Base-by-base conservation (phyloP, 257 asterid species). In the Ophiorrhiza pumila region DNA sequence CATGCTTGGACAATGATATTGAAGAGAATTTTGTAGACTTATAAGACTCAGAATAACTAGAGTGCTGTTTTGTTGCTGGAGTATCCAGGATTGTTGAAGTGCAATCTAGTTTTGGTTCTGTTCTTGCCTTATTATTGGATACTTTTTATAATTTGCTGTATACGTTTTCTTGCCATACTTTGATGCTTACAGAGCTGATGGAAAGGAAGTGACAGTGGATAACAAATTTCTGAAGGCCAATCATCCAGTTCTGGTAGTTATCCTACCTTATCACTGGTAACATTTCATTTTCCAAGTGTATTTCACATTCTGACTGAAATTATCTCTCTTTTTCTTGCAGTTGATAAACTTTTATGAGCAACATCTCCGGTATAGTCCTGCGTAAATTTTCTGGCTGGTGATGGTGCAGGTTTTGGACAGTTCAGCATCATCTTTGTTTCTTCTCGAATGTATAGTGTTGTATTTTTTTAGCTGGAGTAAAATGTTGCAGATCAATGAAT, bases 161-260 rank as follows among this genome's bases (percentile, higher is more conserved):
- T 50, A 0, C 9, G 4, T n/a, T 58, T 68, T 37, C 27, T 71
- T 63, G 74, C 71, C 60, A 13, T 75, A 68, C 65, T 62, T 62
- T 78, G 80, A 76, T 77, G 82, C 86, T 61, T 74, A 9, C 70
- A 93, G 98, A 90, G 78, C 94, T 53, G 97, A 93, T 77, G 98
- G 98, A 71, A 88, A 83, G 77, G 91, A 82, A 83, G 83, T 87
- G 37, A 82, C 82, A 8, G 97, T 93, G 86, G 96, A 91, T 71
- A 93, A 91, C 90, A 91, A 88, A 69, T 93, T 84, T 80, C 87
- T 93, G 81, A 93, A 93, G 85, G 87, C 90, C 53, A 81, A 93
- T 76, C 76, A 91, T 80, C 98, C 98, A 4, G 88, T 83, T 69
- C 78, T 93, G 88, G 98, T 86, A 84, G 82, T 87, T 74, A 10